A percentile compares a stretch with the other conserved stretches of the same genome.
Evolutionary conservation across 768 basidiomycete species (phyloP).

Genomic region (Multifurca ochricompacta): DNA sequence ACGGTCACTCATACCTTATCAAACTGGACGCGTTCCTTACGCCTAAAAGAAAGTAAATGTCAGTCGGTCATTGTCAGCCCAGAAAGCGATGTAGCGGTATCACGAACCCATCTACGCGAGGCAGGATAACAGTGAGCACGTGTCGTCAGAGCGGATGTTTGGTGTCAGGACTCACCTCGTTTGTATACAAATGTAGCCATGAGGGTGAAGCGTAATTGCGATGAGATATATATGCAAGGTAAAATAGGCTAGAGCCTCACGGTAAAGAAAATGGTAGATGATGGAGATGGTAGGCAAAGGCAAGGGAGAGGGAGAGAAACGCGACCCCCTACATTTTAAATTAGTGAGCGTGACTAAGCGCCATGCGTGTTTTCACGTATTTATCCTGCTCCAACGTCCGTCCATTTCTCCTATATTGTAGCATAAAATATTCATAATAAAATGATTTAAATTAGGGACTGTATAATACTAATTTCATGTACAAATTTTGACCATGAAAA

Average conservation of each 20-base stretch:
- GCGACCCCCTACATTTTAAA: conserved; percentile 2
- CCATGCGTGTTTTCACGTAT: conserved; percentile 5
- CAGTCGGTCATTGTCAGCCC: conserved; percentile 12
- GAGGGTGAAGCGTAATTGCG: neutral
- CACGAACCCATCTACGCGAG: conserved; percentile 43
- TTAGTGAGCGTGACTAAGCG: conserved; percentile 16
- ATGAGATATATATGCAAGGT: neutral
- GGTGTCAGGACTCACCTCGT: conserved; percentile 43
- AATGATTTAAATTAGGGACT: neutral
- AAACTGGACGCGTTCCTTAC: conserved; percentile 89
- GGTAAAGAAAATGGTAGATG: neutral
- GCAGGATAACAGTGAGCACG: conserved; percentile 12
- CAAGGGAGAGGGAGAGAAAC: conserved; percentile 20
- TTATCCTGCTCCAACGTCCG: conserved; percentile 3
- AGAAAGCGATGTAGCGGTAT: conserved; percentile 24
- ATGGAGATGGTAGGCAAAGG: neutral
- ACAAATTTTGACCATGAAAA: neutral
- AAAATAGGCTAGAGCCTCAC: neutral
- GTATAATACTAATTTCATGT: neutral
- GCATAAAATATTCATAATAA: neutral
- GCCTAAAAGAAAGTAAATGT: conserved; percentile 34
- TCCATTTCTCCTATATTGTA: neutral
- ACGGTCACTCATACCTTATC: conserved; percentile 59
- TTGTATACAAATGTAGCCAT: conserved; percentile 44
- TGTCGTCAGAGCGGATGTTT: neutral